These are phyloP conservation scores for Xylariaceae sp. DNA, from an alignment of 2,329 filamentous ascomycete genomes.

Conservation along the genomic window DNA sequence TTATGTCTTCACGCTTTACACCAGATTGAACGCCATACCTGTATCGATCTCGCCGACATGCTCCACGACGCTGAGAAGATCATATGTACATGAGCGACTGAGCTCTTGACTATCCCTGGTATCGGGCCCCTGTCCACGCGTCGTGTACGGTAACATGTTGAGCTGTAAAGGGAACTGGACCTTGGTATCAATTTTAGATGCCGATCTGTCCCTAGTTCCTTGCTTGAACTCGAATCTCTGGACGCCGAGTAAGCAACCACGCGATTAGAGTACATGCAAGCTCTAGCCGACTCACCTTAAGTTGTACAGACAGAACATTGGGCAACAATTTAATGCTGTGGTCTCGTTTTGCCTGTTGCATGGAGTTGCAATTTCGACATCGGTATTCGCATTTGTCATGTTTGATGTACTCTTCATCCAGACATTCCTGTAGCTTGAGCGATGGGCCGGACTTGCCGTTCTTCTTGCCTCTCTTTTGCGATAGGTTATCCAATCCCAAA, in stretches of 20 bases:
- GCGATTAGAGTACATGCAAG: not conserved
- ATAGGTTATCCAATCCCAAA: conserved; percentile 72
- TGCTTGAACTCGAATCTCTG: conserved; percentile 71
- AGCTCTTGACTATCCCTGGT: conserved; percentile 49
- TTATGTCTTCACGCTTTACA: too few species aligned
- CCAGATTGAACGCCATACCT: conserved; percentile 32
- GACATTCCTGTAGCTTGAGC: conserved; percentile 65
- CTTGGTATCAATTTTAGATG: conserved; percentile 82
- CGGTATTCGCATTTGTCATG: conserved; percentile 86
- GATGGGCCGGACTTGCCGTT: conserved; percentile 42
- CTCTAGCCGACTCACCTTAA: conserved; percentile 61
- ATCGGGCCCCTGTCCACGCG: conserved; percentile 52
- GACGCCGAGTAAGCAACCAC: conserved; percentile 1
- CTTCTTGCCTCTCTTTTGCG: conserved; percentile 61
- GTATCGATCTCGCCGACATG: conserved; percentile 92
- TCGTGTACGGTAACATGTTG: conserved; percentile 88
- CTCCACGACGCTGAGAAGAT: conserved; percentile 84
- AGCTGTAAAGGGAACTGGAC: conserved; percentile 83
- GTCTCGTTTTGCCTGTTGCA: conserved; percentile 77
- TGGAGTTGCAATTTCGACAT: conserved; percentile 73
- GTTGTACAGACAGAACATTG: conserved; percentile 84
- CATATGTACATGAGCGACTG: conserved; percentile 70
- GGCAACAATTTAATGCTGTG: conserved; percentile 80
- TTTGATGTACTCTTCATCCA: conserved; percentile 82
- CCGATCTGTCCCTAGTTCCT: conserved; percentile 59